Base-by-base conservation (phyloP, 2,329 filamentous ascomycete genomes). In the Coniella lustricola region DNA sequence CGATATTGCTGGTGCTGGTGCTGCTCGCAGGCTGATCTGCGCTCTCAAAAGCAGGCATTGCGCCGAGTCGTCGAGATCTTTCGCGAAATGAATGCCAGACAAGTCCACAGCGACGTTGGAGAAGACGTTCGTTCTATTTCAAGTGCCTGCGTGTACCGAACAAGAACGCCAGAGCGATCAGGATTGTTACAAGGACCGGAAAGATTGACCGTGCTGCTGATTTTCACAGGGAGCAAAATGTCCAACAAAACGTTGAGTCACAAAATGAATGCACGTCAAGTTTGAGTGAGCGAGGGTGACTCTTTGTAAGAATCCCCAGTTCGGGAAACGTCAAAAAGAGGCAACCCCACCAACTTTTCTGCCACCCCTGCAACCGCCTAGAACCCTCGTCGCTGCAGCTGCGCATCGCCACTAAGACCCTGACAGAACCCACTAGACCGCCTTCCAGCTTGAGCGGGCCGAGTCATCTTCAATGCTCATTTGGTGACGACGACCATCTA, bases 1-100 rank as follows among this genome's bases (percentile, higher is more conserved):
- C 55, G 21, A 46, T 40, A 18, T 21, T 46, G 41, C 43, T 47
- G 44, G 39, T 47, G 44, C 41, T 56, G 58, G 42, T 46, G 41
- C 44, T 46, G 42, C 56, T 51, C 33, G 58, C 50, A 33, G 46
- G 53, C 17, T 53, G 48, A 25, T 53, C 48, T 31, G 41, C 40
- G 17, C 56, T 50, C 47, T 49, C 59, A 14, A 62, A 57, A 20
- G 57, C 58, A 1, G 66, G 66, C 67, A 69, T 68, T 56, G 34
- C 10, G 12, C 10, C 38, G 14, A 3, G 14, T 32, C 20, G n/a
- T 16, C 31, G n/a, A 20, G 32, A 39, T 10, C 21, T 18, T 7
- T 32, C 14, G n/a, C 5, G 25, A 18, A 9, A 29, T 14, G 13
- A 1, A 17, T 2, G 8, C n/a, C 17, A 14, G 8, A 20, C 7